Evolutionary conservation across 208 protist species (phyloP), one percentile per base, ranked within the genome.

Genomic region (Herpetomonas tarakana): DNA sequence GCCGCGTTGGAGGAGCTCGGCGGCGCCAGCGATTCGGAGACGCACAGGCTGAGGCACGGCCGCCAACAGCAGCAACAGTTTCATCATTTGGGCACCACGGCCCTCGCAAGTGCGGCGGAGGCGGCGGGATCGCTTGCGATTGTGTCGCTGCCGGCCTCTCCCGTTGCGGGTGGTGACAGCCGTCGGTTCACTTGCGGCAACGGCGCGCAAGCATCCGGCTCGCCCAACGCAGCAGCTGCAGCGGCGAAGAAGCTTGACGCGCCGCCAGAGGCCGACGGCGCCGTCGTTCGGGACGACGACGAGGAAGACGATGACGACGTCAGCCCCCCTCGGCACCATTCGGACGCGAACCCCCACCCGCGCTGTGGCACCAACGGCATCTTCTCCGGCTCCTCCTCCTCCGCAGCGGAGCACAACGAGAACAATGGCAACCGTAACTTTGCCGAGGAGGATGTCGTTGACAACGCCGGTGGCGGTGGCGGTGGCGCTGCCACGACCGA

Each of bases 231-330:
- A 26, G 18, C 30, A 44, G 16, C 30, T 27, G 38, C 57, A 50
- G 29, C 62, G 22, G 30, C 25, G 51, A 55, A 51, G 45, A 28
- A 3, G 22, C 19, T 19, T 22, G 22, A 50, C 44, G 51, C 11
- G 22, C 45, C 35, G 2, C 39, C 31, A 3, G 61, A 58, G 18
- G 58, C 63, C 18, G 19, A 46, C 57, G 58, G 27, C 1, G 61
- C 51, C 22, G 27, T 58, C 2, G 26, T 65, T 4, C 41, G 19
- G 7, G 45, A 65, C 30, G 26, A 50, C 31, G 30, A 29, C 16
- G 66, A 59, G 47, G 31, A 46, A 35, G 58, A 58, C 28, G 63
- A 76, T 26, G 70, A 63, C 19, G 57, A 39, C 46, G 63, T 62
- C 35, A 58, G 69, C 29, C 59, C 58, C 7, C 62, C 50, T 12